Conservation (phyloP, 2,329 filamentous ascomycete species). For the Xylaria sp. region DNA sequence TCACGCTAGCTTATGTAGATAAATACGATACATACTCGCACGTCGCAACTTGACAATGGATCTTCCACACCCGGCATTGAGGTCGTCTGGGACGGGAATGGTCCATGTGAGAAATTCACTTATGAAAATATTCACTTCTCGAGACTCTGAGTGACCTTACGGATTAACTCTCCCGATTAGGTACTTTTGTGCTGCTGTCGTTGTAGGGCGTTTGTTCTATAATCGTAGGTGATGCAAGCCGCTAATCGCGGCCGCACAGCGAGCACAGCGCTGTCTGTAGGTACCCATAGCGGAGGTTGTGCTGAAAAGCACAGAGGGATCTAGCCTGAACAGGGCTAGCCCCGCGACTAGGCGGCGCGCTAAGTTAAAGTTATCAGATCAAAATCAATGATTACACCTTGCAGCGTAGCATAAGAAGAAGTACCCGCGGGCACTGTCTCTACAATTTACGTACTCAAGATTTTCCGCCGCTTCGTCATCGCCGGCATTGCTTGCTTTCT, state of each 20-base stretch:
- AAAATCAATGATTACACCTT: not conserved
- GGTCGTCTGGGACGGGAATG: not conserved
- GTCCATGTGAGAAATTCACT: not conserved
- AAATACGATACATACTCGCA: not conserved
- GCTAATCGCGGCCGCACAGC: not conserved
- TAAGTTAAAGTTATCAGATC: not conserved
- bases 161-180: too few species aligned
- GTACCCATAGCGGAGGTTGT: not conserved
- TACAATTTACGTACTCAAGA: conserved; percentile 3
- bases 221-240: not conserved
- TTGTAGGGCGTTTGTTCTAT: not conserved
- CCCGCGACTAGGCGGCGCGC: not conserved
- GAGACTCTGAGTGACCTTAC: too few species aligned
- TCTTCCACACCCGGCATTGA: too few species aligned
- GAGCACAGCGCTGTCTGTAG: not conserved
- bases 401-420: not conserved
- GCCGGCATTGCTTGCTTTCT: not conserved
- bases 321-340: not conserved
- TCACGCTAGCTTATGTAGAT: not conserved
- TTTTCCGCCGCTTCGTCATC: conserved; percentile 21
- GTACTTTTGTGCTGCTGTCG: too few species aligned
- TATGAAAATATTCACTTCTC: too few species aligned
- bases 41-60: too few species aligned
- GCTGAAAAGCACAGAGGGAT: not conserved
- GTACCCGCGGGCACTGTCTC: not conserved